Percentiles rank a stretch among this genome's conserved stretches.
Evolutionary conservation across 306 rosid species (phyloP).

Genomic region (Begonia peltatifolia): DNA sequence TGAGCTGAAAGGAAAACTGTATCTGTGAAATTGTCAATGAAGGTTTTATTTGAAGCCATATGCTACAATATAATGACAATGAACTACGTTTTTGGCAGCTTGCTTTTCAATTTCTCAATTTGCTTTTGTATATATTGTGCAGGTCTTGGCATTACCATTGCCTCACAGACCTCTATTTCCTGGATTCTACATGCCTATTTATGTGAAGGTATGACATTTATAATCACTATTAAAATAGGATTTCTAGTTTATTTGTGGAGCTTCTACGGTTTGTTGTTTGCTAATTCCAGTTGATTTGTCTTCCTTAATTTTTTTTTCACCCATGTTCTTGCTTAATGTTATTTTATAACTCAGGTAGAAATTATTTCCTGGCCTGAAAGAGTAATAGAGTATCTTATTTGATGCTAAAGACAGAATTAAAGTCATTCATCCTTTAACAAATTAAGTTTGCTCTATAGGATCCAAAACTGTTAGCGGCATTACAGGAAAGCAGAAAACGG

Average conservation of each 20-base stretch:
- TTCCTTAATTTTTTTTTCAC: not conserved
- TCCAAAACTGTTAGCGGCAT: conserved; percentile 79
- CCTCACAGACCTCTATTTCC: conserved; percentile 95
- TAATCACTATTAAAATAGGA: conserved; percentile 4
- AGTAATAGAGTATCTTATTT: too few species aligned
- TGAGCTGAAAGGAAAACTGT: not conserved
- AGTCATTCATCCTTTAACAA: not conserved
- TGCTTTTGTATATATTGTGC: conserved; percentile 8
- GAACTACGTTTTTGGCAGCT: not conserved
- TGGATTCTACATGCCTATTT: conserved; percentile 97
- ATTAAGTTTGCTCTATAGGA: conserved; percentile 42
- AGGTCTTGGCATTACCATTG: conserved; percentile 97
- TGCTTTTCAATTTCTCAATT: not conserved
- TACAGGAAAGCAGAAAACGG: conserved; percentile 77
- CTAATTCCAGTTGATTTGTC: not conserved
- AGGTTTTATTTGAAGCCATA: not conserved
- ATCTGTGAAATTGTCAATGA: too few species aligned
- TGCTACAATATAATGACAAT: not conserved
- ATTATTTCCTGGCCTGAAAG: too few species aligned
- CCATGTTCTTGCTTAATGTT: not conserved
- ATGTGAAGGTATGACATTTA: conserved; percentile 60
- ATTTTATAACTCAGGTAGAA: not conserved
- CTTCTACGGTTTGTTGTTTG: too few species aligned
- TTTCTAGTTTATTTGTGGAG: too few species aligned
- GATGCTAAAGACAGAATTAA: too few species aligned